Evolutionary conservation across 2,329 filamentous ascomycete genomes (phyloP).

Genomic region (Colletotrichum sp.): DNA sequence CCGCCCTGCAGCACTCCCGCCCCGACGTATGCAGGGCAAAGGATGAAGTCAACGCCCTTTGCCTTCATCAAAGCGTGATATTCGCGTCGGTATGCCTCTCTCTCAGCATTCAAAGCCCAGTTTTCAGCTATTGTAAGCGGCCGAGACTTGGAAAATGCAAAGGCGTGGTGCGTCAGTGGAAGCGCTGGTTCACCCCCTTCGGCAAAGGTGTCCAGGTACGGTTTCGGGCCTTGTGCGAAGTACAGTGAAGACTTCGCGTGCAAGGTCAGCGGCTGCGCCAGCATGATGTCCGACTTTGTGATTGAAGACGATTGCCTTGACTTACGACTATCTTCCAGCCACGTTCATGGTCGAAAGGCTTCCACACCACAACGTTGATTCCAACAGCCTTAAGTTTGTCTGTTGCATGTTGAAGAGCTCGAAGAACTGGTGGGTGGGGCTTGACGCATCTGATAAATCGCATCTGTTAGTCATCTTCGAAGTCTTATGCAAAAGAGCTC

Average conservation of each 20-base stretch:
- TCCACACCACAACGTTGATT: conserved; percentile 59
- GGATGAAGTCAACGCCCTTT: background rate
- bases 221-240: background rate
- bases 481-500: background rate
- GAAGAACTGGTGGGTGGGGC: conserved; percentile 69
- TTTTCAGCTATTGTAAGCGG: background rate
- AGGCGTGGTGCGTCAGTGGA: background rate
- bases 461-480: background rate
- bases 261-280: background rate
- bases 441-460: background rate
- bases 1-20: conserved; percentile 2
- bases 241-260: background rate
- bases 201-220: conserved; percentile 1
- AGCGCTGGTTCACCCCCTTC: conserved; percentile 2
- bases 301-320: background rate
- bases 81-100: conserved; percentile 1
- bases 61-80: conserved; percentile 6
- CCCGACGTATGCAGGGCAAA: conserved; percentile 7
- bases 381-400: conserved; percentile 48
- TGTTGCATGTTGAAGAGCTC: conserved; percentile 54
- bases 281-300: background rate
- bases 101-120: background rate
- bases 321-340: background rate
- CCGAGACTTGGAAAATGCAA: background rate
- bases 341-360: conserved; percentile 43